Conservation (phyloP, 2,329 filamentous ascomycete genomes). For the Talaromyces atroroseus region DNA sequence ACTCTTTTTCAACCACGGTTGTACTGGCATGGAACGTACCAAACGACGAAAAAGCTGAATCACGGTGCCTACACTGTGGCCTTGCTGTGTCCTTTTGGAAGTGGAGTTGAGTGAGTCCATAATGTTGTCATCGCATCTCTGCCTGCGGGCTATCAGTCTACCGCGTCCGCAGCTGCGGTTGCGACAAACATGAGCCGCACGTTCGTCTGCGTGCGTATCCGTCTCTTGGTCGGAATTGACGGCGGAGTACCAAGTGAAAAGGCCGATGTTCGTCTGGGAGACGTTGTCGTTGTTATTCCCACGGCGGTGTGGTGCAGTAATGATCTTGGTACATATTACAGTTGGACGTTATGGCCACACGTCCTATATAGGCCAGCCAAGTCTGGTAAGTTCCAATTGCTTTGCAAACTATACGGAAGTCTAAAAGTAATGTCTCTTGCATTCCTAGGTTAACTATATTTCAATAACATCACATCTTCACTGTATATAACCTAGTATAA, state of each 20-base stretch:
- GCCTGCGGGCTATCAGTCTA: conserved; percentile 14
- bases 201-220: conserved; percentile 15
- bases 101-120: conserved; percentile 15
- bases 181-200: conserved; percentile 16
- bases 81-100: conserved; percentile 6
- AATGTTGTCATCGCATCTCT: conserved; percentile 12
- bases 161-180: conserved; percentile 15
- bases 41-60: neutral
- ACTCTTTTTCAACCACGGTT: neutral
- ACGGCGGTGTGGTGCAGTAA: conserved; percentile 19
- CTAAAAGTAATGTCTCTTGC: too few relatives aligned
- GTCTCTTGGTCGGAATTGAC: conserved; percentile 17
- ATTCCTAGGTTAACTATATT: too few relatives aligned
- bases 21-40: neutral
- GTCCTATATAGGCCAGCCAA: too few relatives aligned
- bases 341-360: too few relatives aligned
- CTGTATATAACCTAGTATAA: too few relatives aligned
- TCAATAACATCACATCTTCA: too few relatives aligned
- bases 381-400: too few relatives aligned
- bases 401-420: too few relatives aligned
- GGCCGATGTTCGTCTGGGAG: conserved; percentile 12
- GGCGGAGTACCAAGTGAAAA: conserved; percentile 13
- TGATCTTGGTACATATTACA: conserved; percentile 18
- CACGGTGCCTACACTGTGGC: conserved; percentile 1
- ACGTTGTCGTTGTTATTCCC: conserved; percentile 14